Base-by-base conservation (phyloP, 352 stramenopile genomes). In the Phytophthora sp. region DNA sequence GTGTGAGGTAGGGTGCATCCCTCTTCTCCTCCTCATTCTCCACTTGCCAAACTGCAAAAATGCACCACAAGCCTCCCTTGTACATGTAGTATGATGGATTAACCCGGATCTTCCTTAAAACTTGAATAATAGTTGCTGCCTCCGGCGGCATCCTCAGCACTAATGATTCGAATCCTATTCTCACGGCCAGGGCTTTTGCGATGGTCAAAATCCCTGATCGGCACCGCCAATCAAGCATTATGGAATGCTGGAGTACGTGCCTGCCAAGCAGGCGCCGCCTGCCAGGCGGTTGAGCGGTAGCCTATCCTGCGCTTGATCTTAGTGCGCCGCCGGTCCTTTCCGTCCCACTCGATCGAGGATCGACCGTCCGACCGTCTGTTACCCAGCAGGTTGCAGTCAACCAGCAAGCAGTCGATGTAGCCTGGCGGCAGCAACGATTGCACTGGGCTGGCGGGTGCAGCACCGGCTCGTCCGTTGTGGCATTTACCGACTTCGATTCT, bases 241-340 rank as follows among this genome's bases (percentile, higher is more conserved):
- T 21, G 21, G 11, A 44, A 36, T 30, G 52, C 27, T 4, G 35
- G 24, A 51, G 49, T 70, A 65, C 68, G 69, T 76, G 57, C 63
- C 18, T 65, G 53, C 57, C 63, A 73, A 47, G n/a, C n/a, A n/a
- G n/a, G n/a, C n/a, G n/a, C n/a, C n/a, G n/a, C n/a, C n/a, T n/a
- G n/a, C n/a, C 53, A 73, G 68, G 63, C 53, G 56, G 51, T 24
- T 44, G 41, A 39, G 21, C 35, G 16, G 23, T 23, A 62, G 41
- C 63, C 49, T 46, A 71, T 74, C 59, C 66, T 70, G 49, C 49
- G 18, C 47, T 63, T 65, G 50, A 63, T 72, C 68, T 21, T 54
- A 47, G 27, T 13, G n/a, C 30, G 31, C 49, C 39, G 69, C 31
- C 69, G 18, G 49, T 49, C 63, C 69, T 76, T 71, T 74, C 44